A percentile compares a stretch with the other conserved stretches of the same genome.
Conservation (phyloP, 768 basidiomycete species). For the Suillus spraguei region DNA sequence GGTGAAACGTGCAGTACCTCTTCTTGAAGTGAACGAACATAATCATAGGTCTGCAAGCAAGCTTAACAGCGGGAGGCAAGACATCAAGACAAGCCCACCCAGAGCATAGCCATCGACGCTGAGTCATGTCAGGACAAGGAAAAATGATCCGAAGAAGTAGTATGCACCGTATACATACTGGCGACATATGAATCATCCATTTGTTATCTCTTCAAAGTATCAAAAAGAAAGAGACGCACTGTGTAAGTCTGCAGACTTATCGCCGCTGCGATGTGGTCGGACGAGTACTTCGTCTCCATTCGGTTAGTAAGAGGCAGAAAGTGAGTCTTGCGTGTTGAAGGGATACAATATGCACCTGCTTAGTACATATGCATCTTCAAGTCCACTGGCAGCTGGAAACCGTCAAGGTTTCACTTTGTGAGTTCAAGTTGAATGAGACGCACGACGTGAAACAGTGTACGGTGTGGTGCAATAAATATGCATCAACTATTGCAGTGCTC, state of each 20-base stretch:
- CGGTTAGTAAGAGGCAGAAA: not conserved
- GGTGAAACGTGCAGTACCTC: not conserved
- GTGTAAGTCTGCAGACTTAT: not conserved
- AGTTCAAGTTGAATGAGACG: not conserved
- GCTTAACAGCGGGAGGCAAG: not conserved
- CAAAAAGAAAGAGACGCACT: not conserved
- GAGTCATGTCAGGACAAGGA: not conserved
- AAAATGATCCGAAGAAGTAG: not conserved
- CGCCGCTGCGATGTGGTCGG: not conserved
- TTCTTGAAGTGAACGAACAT: not conserved
- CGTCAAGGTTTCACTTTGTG: not conserved
- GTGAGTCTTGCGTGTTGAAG: not conserved
- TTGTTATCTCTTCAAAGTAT: not conserved
- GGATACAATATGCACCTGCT: not conserved
- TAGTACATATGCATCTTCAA: not conserved
- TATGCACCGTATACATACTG: constrained; percentile 1
- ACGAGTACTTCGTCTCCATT: not conserved
- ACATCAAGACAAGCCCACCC: not conserved
- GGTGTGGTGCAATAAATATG: not conserved
- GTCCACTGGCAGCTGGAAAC: not conserved
- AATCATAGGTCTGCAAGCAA: not conserved
- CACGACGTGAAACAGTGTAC: not conserved
- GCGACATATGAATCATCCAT: not conserved
- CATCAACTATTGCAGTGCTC: not conserved
- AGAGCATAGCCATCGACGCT: constrained; percentile 1